phyloP scores from a whole-genome alignment of 768 basidiomycete genomes.

The Nevesoporus exiguus region DNA sequence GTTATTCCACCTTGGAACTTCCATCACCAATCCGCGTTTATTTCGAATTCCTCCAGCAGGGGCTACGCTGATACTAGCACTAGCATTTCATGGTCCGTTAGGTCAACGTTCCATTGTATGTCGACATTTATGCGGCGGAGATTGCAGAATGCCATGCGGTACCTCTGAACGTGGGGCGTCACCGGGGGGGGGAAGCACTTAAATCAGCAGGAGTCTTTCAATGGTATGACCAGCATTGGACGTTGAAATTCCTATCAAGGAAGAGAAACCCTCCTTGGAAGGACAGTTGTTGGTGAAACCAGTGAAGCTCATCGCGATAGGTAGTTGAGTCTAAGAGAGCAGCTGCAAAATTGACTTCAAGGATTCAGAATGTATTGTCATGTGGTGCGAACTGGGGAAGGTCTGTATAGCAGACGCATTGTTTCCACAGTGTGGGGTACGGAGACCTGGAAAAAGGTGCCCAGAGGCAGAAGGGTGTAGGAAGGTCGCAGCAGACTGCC shows the following conservation, averaged over 20 bases:
- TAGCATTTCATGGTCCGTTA: not conserved
- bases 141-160: not conserved
- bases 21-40: not conserved
- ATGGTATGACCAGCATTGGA: not conserved
- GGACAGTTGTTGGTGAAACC: not conserved
- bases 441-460: not conserved
- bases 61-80: not conserved
- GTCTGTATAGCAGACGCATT: too few relatives aligned
- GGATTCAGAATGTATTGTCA: not conserved
- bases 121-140: not conserved
- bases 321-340: not conserved
- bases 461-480: too few relatives aligned
- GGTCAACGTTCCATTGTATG: not conserved
- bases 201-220: not conserved
- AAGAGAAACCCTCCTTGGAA: not conserved
- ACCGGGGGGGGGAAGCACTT: not conserved
- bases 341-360: not conserved
- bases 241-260: not conserved
- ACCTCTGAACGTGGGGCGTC: not conserved
- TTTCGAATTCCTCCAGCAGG: not conserved
- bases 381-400: not conserved
- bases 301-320: not conserved
- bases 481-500: not conserved
- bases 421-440: too few relatives aligned
- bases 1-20: not conserved